Conservation (phyloP, 1,284 basidiomycete species). For the Tilletia setariae region DNA sequence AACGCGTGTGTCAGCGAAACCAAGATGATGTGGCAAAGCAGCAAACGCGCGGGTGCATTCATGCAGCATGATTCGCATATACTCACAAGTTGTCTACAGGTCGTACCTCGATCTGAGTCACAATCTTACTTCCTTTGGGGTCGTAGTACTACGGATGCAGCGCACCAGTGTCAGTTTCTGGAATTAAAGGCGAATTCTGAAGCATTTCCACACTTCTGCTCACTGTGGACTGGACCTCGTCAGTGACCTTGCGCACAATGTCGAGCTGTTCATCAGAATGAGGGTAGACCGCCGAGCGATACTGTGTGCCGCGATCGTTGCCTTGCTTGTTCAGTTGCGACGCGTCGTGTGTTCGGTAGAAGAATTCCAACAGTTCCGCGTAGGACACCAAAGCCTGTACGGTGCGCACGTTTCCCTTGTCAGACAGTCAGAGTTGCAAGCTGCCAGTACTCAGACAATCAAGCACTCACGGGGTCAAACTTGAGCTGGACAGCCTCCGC, state of each 20-base stretch:
- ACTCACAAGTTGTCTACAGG: constrained; percentile 16
- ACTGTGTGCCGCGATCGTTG: constrained; percentile 61
- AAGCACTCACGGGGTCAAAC: constrained; percentile 71
- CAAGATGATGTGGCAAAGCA: no score
- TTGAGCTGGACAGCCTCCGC: constrained; percentile 83
- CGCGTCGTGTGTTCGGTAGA: constrained; percentile 79
- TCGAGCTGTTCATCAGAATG: constrained; percentile 71
- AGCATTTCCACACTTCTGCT: no score
- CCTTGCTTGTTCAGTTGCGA: constrained; percentile 62
- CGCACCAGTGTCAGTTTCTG: background rate
- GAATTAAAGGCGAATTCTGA: background rate
- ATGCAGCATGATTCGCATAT: no score
- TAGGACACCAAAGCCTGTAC: constrained; percentile 65
- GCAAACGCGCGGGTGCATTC: no score
- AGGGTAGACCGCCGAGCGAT: constrained; percentile 88
- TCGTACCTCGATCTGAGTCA: constrained; percentile 59
- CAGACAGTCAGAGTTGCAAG: no score
- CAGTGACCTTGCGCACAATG: constrained; percentile 74
- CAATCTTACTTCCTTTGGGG: constrained; percentile 70
- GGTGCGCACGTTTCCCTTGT: background rate
- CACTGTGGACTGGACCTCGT: constrained; percentile 73
- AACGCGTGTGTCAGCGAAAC: no score
- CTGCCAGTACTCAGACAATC: no score
- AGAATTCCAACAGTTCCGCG: constrained; percentile 69
- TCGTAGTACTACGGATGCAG: constrained; percentile 57